Evolutionary conservation across 2,329 filamentous ascomycete genomes (phyloP).

Genomic region (Trichocomaceae sp.): DNA sequence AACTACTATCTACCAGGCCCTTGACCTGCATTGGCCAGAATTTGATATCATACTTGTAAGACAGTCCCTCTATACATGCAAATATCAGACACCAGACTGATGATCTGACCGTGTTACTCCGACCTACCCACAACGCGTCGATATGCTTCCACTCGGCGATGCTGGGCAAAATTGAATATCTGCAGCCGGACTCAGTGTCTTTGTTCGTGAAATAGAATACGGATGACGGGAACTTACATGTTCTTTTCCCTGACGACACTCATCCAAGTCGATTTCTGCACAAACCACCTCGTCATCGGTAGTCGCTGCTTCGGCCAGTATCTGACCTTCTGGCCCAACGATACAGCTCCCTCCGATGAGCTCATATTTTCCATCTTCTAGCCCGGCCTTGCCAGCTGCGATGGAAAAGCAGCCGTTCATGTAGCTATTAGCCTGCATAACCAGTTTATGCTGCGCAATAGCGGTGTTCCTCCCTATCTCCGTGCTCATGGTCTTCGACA

Average conservation of each 20-base stretch:
- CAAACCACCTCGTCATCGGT: not conserved
- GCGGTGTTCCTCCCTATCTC: slow-evolving; percentile 31
- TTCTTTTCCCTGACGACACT: not conserved
- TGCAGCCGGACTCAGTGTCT: not conserved
- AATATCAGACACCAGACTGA: no score
- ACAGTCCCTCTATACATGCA: no score
- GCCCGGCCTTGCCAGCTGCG: slow-evolving; percentile 44
- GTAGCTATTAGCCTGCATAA: slow-evolving; percentile 49
- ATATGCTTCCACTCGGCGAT: not conserved
- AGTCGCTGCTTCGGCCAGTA: not conserved
- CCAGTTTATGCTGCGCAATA: slow-evolving; percentile 46
- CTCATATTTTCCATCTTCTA: slow-evolving; percentile 35
- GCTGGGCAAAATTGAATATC: not conserved
- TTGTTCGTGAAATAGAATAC: not conserved
- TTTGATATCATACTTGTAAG: no score
- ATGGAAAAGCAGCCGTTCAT: slow-evolving; percentile 49
- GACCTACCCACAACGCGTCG: not conserved
- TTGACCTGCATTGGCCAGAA: no score
- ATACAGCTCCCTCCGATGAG: not conserved
- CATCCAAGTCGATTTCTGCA: not conserved
- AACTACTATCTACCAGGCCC: no score
- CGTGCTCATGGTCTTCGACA: not conserved
- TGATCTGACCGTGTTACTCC: not conserved
- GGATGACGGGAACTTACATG: not conserved
- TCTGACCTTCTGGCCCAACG: not conserved